phyloP scores from a whole-genome alignment of 495 filamentous ascomycete species.

The Podospora tetraspora region DNA sequence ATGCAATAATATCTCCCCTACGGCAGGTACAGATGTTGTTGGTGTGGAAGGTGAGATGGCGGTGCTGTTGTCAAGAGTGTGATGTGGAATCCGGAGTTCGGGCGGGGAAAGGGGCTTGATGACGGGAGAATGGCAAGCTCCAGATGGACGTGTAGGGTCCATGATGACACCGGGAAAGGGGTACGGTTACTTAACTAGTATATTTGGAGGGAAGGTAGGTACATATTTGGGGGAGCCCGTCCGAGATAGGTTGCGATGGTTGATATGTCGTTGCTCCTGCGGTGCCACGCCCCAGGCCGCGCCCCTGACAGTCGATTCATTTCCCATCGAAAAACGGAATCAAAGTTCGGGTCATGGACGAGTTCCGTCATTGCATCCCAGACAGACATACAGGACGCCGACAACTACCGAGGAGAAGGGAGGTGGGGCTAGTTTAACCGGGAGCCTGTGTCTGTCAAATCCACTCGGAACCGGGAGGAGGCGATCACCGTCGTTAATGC shows the following conservation, averaged over 20 bases:
- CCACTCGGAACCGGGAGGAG: neutral
- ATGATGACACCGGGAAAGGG: neutral
- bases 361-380: neutral
- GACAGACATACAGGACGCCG: neutral
- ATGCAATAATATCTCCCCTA: too few relatives aligned
- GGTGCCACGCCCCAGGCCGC: too few relatives aligned
- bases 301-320: neutral
- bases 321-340: neutral
- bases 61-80: neutral
- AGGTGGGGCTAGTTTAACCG: neutral
- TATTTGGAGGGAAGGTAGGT: neutral
- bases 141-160: neutral
- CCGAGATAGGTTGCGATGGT: neutral
- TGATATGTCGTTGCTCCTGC: neutral
- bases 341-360: neutral
- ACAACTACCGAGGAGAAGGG: neutral
- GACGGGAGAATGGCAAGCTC: neutral
- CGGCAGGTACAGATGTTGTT: too few relatives aligned
- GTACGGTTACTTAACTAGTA: neutral
- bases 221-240: neutral
- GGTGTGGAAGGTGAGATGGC: neutral
- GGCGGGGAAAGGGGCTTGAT: neutral
- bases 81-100: neutral
- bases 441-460: neutral
- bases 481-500: neutral